phyloP scores from a whole-genome alignment of 2,329 filamentous ascomycete species.

The Pseudocercospora vitis region DNA sequence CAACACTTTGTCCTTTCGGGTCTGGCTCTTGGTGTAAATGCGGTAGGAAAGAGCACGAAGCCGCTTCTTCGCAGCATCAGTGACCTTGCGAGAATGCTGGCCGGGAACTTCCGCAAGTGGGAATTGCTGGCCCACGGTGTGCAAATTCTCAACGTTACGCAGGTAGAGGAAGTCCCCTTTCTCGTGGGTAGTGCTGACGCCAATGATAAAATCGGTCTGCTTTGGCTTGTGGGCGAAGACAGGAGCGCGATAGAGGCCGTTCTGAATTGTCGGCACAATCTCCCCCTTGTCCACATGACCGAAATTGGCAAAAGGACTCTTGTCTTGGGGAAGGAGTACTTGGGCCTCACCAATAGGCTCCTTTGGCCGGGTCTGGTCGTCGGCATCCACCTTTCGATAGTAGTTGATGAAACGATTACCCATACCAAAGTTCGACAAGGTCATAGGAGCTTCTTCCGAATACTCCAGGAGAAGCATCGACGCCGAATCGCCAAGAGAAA shows the following conservation, averaged over 20 bases:
- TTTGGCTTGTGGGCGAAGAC: constrained; percentile 84
- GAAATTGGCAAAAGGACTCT: constrained; percentile 93
- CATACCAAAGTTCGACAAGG: constrained; percentile 97
- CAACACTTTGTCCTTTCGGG: constrained; percentile 71
- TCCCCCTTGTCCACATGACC: constrained; percentile 90
- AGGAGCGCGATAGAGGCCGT: constrained; percentile 91
- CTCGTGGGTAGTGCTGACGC: constrained; percentile 75
- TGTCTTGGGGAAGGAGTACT: constrained; percentile 86
- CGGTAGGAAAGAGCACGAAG: constrained; percentile 95
- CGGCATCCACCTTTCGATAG: constrained; percentile 79
- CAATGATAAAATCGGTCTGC: constrained; percentile 79
- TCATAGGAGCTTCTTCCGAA: constrained; percentile 86
- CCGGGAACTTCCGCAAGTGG: constrained; percentile 90
- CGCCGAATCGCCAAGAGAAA: constrained; percentile 82
- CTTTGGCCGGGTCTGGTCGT: constrained; percentile 75
- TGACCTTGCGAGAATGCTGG: constrained; percentile 90
- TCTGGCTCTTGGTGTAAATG: constrained; percentile 76
- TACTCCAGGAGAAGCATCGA: constrained; percentile 89
- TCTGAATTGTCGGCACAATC: constrained; percentile 86
- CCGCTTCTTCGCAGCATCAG: constrained; percentile 92
- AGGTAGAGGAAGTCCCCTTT: constrained; percentile 79
- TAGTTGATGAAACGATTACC: constrained; percentile 95
- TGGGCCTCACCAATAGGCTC: constrained; percentile 83
- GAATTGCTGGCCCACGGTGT: constrained; percentile 88
- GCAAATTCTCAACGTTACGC: constrained; percentile 86